Conservation (phyloP, 2,329 filamentous ascomycete species). For the Arthrinium puccinioides region DNA sequence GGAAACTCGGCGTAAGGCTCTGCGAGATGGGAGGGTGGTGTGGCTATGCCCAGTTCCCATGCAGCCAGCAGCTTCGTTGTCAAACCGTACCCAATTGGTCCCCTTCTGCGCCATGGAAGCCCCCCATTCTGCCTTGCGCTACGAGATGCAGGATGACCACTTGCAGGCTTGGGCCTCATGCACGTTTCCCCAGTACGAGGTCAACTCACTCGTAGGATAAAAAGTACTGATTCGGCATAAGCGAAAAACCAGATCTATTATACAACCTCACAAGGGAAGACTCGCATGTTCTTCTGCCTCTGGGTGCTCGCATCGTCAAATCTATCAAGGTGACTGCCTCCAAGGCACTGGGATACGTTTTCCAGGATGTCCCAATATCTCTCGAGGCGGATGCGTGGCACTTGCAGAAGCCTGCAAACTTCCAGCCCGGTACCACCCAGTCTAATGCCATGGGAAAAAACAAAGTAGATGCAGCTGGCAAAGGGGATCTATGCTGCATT, state of each 20-base stretch:
- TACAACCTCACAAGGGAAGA: conserved; percentile 21
- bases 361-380: conserved; percentile 8
- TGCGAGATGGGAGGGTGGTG: too few species aligned
- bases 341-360: conserved; percentile 7
- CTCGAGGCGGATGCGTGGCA: conserved; percentile 11
- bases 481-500: conserved; percentile 12
- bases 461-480: conserved; percentile 16
- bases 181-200: neutral
- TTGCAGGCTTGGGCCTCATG: neutral
- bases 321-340: conserved; percentile 10
- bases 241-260: conserved; percentile 20
- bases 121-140: neutral
- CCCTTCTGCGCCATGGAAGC: neutral
- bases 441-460: conserved; percentile 20
- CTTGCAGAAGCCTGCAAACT: conserved; percentile 18
- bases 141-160: neutral
- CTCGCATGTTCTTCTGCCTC: conserved; percentile 15
- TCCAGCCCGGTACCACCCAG: conserved; percentile 17
- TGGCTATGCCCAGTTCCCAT: too few species aligned
- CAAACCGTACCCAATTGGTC: neutral
- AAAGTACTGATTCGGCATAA: neutral
- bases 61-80: too few species aligned
- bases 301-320: conserved; percentile 15
- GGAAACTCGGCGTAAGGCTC: too few species aligned
- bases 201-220: neutral